Evolutionary conservation across 495 filamentous ascomycete genomes (phyloP).

Genomic region (Beverwykella pulmonaria): DNA sequence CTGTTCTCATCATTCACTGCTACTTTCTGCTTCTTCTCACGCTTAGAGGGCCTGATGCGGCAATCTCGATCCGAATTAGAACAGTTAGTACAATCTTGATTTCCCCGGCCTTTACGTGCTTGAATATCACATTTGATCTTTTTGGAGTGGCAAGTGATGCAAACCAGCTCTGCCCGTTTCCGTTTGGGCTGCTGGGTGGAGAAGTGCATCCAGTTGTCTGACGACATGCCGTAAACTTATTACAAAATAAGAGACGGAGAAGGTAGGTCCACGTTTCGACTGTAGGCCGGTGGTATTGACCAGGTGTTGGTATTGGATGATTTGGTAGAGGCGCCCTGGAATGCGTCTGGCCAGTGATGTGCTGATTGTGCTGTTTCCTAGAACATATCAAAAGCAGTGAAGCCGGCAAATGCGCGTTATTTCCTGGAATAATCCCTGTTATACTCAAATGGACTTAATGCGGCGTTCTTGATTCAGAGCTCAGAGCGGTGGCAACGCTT

Average conservation of each 20-base stretch:
- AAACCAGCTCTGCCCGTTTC: slow-evolving; percentile 6
- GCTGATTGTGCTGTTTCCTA: no score
- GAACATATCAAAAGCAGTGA: no score
- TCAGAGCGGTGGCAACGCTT: no score
- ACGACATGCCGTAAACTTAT: neutral
- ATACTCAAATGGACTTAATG: no score
- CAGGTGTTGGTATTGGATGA: no score
- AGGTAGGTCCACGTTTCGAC: neutral
- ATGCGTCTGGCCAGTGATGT: no score
- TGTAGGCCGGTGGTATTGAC: no score
- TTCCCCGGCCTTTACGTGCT: neutral
- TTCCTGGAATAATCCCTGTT: no score
- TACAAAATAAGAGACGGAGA: neutral
- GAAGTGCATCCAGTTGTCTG: slow-evolving; percentile 7
- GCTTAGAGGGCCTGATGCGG: slow-evolving; percentile 2
- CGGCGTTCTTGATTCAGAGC: no score
- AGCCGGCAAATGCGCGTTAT: no score
- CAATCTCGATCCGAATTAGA: neutral
- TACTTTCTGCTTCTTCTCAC: neutral
- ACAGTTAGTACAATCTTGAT: slow-evolving; percentile 1
- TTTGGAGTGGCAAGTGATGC: slow-evolving; percentile 8
- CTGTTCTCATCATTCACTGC: neutral
- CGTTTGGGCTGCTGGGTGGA: neutral
- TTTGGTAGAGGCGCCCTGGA: no score
- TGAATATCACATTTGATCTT: slow-evolving; percentile 14